Evolutionary conservation across 352 stramenopile genomes (phyloP).

Genomic region (Phytopythium boreale): DNA sequence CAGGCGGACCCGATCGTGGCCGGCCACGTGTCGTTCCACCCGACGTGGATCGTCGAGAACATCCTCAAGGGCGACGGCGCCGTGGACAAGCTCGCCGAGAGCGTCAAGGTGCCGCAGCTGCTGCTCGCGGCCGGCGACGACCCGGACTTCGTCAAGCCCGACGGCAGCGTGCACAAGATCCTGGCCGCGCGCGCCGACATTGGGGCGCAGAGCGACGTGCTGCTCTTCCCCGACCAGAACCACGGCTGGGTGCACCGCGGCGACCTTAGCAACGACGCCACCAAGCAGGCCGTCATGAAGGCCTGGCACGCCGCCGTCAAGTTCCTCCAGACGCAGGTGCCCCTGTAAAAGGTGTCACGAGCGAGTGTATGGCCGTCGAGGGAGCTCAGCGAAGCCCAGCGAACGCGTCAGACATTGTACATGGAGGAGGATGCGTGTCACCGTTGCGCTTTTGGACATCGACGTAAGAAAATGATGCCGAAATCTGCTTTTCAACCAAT

Average conservation of each 20-base stretch:
- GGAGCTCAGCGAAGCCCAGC: background rate
- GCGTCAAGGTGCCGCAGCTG: slow-evolving; percentile 73
- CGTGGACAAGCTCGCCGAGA: slow-evolving; percentile 65
- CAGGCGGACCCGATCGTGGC: slow-evolving; percentile 38
- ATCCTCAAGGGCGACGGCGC: slow-evolving; percentile 65
- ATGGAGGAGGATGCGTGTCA: background rate
- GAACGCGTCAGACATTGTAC: too few species aligned
- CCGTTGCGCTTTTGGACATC: background rate
- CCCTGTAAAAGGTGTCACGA: too few species aligned
- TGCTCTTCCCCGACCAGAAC: slow-evolving; percentile 66
- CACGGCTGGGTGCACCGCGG: slow-evolving; percentile 86
- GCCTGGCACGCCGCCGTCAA: slow-evolving; percentile 57
- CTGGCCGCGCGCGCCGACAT: slow-evolving; percentile 51
- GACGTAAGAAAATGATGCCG: background rate
- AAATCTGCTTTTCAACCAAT: background rate
- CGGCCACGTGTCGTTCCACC: slow-evolving; percentile 81
- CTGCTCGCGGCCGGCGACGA: slow-evolving; percentile 69
- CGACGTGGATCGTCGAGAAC: slow-evolving; percentile 76
- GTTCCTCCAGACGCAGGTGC: slow-evolving; percentile 57
- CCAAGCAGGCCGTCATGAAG: slow-evolving; percentile 60
- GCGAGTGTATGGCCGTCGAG: too few species aligned
- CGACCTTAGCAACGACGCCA: slow-evolving; percentile 65
- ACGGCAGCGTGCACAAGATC: slow-evolving; percentile 75
- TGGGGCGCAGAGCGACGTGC: slow-evolving; percentile 46
- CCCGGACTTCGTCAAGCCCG: slow-evolving; percentile 58